Percentiles rank a stretch among this genome's conserved stretches.
Evolutionary conservation across 192 early-diverging fungal species (phyloP).

Genomic region (Endogone sp.): DNA sequence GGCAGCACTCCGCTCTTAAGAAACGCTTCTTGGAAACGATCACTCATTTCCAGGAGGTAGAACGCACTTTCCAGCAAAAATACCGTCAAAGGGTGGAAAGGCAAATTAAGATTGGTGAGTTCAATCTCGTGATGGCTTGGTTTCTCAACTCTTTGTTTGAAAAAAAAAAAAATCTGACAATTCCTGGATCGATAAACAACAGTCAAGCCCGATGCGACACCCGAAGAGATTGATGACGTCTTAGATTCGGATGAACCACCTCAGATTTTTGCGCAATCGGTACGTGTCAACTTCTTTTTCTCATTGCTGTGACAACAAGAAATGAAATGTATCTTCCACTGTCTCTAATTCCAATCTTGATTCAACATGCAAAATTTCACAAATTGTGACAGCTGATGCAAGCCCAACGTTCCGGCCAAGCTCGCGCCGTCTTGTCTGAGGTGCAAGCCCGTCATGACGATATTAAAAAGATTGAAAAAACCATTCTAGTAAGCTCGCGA

Average conservation of each 20-base stretch:
- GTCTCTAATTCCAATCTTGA: too few species aligned
- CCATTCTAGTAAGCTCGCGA: conserved; percentile 63
- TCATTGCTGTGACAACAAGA: too few species aligned
- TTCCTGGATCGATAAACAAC: too few species aligned
- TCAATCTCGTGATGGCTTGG: neutral
- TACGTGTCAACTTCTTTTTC: conserved; percentile 29
- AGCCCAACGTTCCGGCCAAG: conserved; percentile 72
- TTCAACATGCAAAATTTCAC: neutral
- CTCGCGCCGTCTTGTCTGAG: conserved; percentile 71
- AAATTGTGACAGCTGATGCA: conserved; percentile 55
- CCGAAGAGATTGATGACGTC: conserved; percentile 70
- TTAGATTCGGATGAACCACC: conserved; percentile 68
- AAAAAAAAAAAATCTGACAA: too few species aligned
- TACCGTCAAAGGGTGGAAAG: conserved; percentile 80
- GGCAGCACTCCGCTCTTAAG: conserved; percentile 43
- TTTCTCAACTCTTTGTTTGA: too few species aligned
- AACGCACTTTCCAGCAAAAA: conserved; percentile 78
- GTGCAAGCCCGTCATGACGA: conserved; percentile 84
- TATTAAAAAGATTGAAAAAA: conserved; percentile 84
- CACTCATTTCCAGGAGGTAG: conserved; percentile 75
- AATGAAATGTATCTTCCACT: too few species aligned
- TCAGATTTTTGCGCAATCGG: conserved; percentile 81
- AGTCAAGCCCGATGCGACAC: conserved; percentile 81
- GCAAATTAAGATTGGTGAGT: conserved; percentile 77
- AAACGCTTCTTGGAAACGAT: conserved; percentile 62